Evolutionary conservation across 768 basidiomycete genomes (phyloP), one percentile per base, ranked within the genome.

Genomic region (Sporobolomyces roseus): DNA sequence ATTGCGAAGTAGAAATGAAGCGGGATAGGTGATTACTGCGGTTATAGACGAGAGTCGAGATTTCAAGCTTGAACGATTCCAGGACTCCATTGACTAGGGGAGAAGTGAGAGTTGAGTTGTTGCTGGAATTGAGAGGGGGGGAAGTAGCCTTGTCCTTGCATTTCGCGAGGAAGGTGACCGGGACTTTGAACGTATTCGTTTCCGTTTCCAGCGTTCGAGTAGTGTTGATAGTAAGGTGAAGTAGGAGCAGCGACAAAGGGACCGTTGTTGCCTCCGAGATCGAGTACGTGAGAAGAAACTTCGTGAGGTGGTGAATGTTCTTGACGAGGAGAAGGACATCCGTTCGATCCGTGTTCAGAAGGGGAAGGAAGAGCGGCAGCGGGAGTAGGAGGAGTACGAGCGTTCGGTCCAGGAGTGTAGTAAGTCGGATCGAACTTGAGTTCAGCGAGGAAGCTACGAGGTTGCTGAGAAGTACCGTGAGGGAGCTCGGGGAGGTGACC

Each of bases 371-470:
- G 54, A 14, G 54, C 21, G 38, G 9, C 10, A 41, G 38, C 10
- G 17, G 38, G 38, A 41, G 38, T 9, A 41, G 38, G 54, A 35
- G n/a, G 54, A 33, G n/a, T 25, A 10, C n/a, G n/a, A n/a, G n/a
- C 54, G 35, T 55, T 23, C 35, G 54, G 13, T 21, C 27, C n/a
- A 50, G 49, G 25, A 4, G 7, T 9, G 35, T 54, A 36, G 30
- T 54, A 36, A 19, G 8, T 16, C 4, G 52, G 52, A 30, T 54
- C 52, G 52, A 35, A 54, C 19, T 54, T 33, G 52, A 54, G 52
- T 5, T 45, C 56, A 13, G 56, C 27, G 9, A 58, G 27, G 30
- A 58, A 58, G 27, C 14, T 6, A 6, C 38, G 10, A 17, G 13
- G 43, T 35, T n/a, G 5, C 14, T 41, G 52, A 21, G 9, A 4